Evolutionary conservation across 1,284 basidiomycete species (phyloP).

Genomic region (Puccinia coronata): DNA sequence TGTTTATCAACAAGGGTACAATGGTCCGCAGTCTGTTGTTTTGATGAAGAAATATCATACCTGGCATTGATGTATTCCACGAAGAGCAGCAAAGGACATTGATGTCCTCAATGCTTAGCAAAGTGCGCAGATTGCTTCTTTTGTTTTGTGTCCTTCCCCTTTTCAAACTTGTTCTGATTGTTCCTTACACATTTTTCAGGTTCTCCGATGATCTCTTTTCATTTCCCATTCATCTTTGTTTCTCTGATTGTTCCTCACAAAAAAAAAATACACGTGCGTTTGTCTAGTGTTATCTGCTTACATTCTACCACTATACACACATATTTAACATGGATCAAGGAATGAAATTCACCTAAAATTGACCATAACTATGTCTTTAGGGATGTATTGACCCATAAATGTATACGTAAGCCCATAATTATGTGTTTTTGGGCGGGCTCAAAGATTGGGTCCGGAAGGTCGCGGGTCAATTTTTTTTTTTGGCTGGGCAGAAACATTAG

Average conservation of each 20-base stretch:
- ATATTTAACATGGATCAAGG: no score
- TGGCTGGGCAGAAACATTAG: neutral
- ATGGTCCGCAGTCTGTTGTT: neutral
- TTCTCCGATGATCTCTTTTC: neutral
- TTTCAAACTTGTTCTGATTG: neutral
- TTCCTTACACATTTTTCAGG: neutral
- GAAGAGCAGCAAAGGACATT: neutral
- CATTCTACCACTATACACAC: no score
- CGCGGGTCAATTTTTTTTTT: neutral
- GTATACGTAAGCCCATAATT: neutral
- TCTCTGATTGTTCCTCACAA: no score
- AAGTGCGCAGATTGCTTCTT: neutral
- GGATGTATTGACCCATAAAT: neutral
- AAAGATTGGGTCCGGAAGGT: neutral
- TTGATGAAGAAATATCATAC: conserved; percentile 4
- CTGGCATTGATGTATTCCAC: neutral
- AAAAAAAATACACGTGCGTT: no score
- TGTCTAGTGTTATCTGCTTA: no score
- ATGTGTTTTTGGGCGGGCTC: neutral
- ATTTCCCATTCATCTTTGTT: no score
- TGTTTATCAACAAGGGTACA: neutral
- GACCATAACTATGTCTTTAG: neutral
- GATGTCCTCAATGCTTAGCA: neutral
- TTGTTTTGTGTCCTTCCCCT: no score
- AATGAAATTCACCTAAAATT: neutral